phyloP scores from a whole-genome alignment of 371 early-diverging fungal genomes.

The Vairimorpha necatrix region DNA sequence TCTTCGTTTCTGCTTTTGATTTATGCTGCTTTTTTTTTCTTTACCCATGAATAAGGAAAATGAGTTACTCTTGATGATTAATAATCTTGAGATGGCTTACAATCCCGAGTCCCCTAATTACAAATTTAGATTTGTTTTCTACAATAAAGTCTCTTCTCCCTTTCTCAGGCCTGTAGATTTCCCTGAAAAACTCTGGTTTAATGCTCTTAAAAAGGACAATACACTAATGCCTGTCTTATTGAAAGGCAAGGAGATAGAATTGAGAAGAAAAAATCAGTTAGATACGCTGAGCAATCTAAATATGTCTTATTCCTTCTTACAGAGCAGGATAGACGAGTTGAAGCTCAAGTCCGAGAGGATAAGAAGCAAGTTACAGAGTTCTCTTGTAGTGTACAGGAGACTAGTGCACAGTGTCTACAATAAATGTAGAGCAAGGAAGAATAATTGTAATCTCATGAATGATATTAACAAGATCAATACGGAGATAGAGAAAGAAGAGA shows the following conservation, averaged over 20 bases:
- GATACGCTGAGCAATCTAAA: constrained; percentile 39
- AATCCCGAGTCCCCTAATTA: constrained; percentile 51
- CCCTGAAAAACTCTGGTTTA: constrained; percentile 51
- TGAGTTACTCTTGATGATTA: constrained; percentile 45
- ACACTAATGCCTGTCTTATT: constrained; percentile 51
- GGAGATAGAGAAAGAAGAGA: background rate
- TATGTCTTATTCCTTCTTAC: constrained; percentile 22
- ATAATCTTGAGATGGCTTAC: constrained; percentile 58
- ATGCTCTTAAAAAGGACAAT: constrained; percentile 23
- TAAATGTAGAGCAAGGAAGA: constrained; percentile 18
- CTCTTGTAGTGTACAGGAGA: constrained; percentile 25
- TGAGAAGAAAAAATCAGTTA: constrained; percentile 38
- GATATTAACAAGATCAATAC: constrained; percentile 23
- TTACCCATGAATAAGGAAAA: constrained; percentile 36
- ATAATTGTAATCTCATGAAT: constrained; percentile 21
- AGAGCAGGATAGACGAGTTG: constrained; percentile 36
- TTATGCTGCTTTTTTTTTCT: background rate
- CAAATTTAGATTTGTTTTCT: constrained; percentile 64
- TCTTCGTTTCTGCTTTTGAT: too few relatives aligned
- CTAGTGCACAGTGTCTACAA: constrained; percentile 30
- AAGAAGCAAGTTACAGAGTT: constrained; percentile 20
- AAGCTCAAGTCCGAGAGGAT: constrained; percentile 21
- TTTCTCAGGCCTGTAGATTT: constrained; percentile 38
- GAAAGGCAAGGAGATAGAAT: constrained; percentile 45
- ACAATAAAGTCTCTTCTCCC: constrained; percentile 56